Base-by-base conservation (phyloP, 495 filamentous ascomycete species). In the Cercophora sp. region DNA sequence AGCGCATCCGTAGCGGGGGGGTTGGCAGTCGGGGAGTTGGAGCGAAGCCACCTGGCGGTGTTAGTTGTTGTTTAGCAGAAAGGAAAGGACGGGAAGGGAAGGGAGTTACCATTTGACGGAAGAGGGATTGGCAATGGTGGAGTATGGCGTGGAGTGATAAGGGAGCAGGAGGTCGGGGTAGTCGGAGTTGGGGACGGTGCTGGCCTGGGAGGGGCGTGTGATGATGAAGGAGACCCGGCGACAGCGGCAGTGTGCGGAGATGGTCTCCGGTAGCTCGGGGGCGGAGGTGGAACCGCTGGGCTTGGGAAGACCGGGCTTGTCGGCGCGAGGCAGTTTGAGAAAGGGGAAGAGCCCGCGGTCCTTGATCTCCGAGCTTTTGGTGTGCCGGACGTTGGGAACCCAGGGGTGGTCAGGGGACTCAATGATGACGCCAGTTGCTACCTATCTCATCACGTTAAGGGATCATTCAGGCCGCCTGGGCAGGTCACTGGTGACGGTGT, bases 301-400 rank as follows among this genome's bases (percentile, higher is more conserved):
- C n/a, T n/a, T n/a, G n/a, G n/a, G n/a, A n/a, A n/a, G n/a, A n/a
- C n/a, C n/a, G n/a, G n/a, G n/a, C n/a, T n/a, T n/a, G n/a, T n/a
- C n/a, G n/a, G n/a, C n/a, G n/a, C n/a, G n/a, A n/a, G n/a, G n/a
- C n/a, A n/a, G n/a, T n/a, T n/a, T n/a, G 56, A 86, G 66, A 51
- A 78, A 83, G n/a, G 62, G 57, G 40, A 72, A 73, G 22, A 84
- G 60, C 0, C 85, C 83, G 16, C 84, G 80, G 50, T 88, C 84
- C 2, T 50, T 57, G 5, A 80, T 83, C 46, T 81, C 75, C 9
- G 60, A 51, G 13, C 72, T 61, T 52, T 72, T 69, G 43, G 73
- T 74, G 52, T 88, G 81, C 5, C 61, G 55, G 69, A 59, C 15
- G 61, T 62, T 13, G 76, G 19, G 3, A 48, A 32, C 9, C 4